Base-by-base conservation (phyloP, 2,329 filamentous ascomycete genomes). In the Colletotrichum tamarilloi region DNA sequence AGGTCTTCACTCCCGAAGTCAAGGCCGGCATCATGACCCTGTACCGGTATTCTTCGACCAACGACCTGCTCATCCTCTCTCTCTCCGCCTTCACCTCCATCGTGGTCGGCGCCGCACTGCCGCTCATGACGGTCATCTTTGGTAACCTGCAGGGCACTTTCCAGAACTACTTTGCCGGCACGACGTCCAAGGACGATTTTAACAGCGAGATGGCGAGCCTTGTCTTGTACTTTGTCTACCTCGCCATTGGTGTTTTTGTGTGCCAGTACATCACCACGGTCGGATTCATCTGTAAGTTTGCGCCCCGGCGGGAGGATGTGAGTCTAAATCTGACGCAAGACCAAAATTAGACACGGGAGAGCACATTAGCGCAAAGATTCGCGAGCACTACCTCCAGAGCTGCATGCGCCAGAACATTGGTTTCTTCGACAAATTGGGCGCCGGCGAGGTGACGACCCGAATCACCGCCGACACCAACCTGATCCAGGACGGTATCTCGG, bases 391-490 rank as follows among this genome's bases (percentile, higher is more conserved):
- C 78, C 89, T 99, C 7, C 89, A 92, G 77, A 94, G 93, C 75
- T 95, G 95, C 79, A 86, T 97, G 85, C 91, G 91, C 74, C 95
- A 97, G 81, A 97, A 98, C 81, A 96, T 97, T 81, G 95, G 91
- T 58, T 97, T 94, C 82, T 97, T 97, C 83, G 97, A 98, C 82
- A 97, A 97, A 79, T 88, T 98, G 16, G 96, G 95, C 64, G 93
- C 95, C 42, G 95, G 96, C 72, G 97, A 98, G 83, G 94, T 98
- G 74, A 98, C 95, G 0, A 98, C 95, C 1, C 92, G 95, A 75
- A 98, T 98, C 77, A 98, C 96, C 0, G 93, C 95, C 12, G 96
- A 98, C 81, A 97, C 95, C 57, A 98, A 98, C 79, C 86, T 97
- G 66, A 92, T 98, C 68, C 96, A 98, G 82, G 95, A 97, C 76